These are phyloP conservation scores for Rhizopogon vinicolor DNA, from an alignment of 768 basidiomycete species.

Conservation along the genomic window DNA sequence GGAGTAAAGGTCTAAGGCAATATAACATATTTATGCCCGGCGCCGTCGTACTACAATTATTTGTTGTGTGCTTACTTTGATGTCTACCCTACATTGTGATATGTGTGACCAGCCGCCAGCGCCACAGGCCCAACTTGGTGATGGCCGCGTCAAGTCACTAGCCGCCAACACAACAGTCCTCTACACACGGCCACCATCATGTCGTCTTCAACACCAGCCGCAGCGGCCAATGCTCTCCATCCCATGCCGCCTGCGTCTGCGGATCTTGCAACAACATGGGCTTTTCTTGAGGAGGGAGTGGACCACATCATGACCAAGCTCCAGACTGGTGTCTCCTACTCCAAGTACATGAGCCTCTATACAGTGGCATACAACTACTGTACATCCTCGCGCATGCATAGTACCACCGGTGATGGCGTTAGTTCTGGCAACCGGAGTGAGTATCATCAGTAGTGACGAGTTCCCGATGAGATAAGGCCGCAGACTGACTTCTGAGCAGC, in stretches of 20 bases:
- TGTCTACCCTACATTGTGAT: not conserved
- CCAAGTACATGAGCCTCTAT: constrained; percentile 84
- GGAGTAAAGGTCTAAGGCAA: constrained; percentile 68
- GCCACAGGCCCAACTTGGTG: constrained; percentile 24
- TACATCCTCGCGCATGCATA: constrained; percentile 79
- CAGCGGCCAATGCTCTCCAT: constrained; percentile 27
- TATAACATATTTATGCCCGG: not conserved
- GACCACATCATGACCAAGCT: constrained; percentile 93
- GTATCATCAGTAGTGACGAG: constrained; percentile 23
- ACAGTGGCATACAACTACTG: constrained; percentile 99
- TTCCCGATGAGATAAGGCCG: constrained; percentile 5
- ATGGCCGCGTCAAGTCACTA: constrained; percentile 12
- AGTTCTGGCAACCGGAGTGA: constrained; percentile 50
- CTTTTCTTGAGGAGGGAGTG: constrained; percentile 78
- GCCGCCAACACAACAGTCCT: constrained; percentile 8
- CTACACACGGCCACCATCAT: constrained; percentile 27
- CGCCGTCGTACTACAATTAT: not conserved
- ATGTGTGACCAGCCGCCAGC: constrained; percentile 8
- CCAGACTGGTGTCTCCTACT: constrained; percentile 84
- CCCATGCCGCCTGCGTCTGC: constrained; percentile 63
- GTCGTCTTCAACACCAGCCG: constrained; percentile 30
- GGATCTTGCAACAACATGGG: constrained; percentile 84
- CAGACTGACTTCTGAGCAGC: constrained; percentile 37
- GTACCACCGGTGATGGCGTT: constrained; percentile 31
- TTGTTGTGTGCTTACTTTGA: not conserved